Evolutionary conservation across 805 yeast species (phyloP).

Genomic region (Kazachstania bromeliacearum): DNA sequence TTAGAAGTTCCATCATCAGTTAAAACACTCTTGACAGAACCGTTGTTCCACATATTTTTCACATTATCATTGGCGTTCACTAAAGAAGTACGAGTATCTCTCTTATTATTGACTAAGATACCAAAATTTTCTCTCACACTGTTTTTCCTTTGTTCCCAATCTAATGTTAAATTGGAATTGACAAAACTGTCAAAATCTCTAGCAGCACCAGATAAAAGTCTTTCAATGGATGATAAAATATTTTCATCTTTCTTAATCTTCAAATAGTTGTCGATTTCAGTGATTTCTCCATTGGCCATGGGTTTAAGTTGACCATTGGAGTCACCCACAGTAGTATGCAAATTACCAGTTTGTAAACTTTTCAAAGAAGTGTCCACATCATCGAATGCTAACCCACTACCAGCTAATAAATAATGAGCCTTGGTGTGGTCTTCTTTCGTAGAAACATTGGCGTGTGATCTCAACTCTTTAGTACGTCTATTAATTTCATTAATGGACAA

Average conservation of each 20-base stretch:
- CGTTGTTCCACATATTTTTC: conserved; percentile 2
- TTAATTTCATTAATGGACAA: conserved; percentile 72
- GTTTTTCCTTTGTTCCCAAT: conserved; percentile 75
- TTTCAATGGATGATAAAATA: conserved; percentile 74
- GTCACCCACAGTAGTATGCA: neutral
- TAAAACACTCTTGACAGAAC: conserved; percentile 11
- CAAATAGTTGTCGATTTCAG: conserved; percentile 56
- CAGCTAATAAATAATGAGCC: conserved; percentile 83
- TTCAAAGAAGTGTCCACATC: conserved; percentile 59
- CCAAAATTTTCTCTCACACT: conserved; percentile 70
- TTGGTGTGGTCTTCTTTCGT: conserved; percentile 38
- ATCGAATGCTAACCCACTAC: conserved; percentile 80
- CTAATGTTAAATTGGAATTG: conserved; percentile 60
- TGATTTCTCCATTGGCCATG: neutral
- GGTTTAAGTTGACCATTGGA: neutral
- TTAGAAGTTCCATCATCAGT: conserved; percentile 25
- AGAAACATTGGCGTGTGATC: conserved; percentile 20
- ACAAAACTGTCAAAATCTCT: conserved; percentile 75
- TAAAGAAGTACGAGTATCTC: neutral
- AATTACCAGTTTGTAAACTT: conserved; percentile 13
- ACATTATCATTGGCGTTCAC: neutral
- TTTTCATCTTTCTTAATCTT: conserved; percentile 71
- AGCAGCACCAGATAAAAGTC: conserved; percentile 61
- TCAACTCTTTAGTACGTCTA: conserved; percentile 50
- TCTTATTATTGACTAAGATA: conserved; percentile 32